Evolutionary conservation across 1,139 yeast genomes (phyloP), one percentile per base, ranked within the genome.

Genomic region (Suhomyces taliae): DNA sequence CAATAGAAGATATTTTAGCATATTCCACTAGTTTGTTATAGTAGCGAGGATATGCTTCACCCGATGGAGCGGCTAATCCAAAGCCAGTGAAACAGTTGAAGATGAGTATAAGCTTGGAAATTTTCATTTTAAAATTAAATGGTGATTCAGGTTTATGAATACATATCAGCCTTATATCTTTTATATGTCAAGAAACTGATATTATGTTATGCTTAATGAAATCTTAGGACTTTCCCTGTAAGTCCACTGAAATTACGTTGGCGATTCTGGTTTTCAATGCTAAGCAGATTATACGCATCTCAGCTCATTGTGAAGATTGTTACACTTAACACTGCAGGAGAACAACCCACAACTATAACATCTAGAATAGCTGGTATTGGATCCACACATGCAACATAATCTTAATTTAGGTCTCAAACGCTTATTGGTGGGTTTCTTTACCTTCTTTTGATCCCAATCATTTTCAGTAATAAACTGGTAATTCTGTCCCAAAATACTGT

Each of bases 301-400:
- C 70, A 70, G 75, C 53, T 74, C 78, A 45, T 64, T 69, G 51
- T 75, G 79, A 8, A 72, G 56, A 31, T 68, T 62, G 47, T 72
- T 69, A 53, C 80, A 75, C 36, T 64, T 57, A 4, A 74, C 78
- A 51, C 76, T 67, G 53, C 80, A 75, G 39, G 66, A 66, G 46
- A 66, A 74, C 26, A 75, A 61, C 2, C 79, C 79, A 56, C 80
- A 75, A 27, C 55, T 58, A 6, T 58, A 59, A 52, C 80, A 75
- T 39, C 79, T 55, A 10, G 78, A 64, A 54, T 75, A 75, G 43
- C 57, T 62, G 12, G 77, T 71, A 27, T 62, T 56, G 11, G 62
- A 54, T 8, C 79, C 78, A 54, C 80, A 75, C 27, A 75, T 69
- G 47, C 78, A 74, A 48, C 80, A 75, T 27, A 75, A 61, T 49